These are phyloP conservation scores for Nicotiana attenuata DNA, from an alignment of 257 asterid genomes.

Conservation along the genomic window DNA sequence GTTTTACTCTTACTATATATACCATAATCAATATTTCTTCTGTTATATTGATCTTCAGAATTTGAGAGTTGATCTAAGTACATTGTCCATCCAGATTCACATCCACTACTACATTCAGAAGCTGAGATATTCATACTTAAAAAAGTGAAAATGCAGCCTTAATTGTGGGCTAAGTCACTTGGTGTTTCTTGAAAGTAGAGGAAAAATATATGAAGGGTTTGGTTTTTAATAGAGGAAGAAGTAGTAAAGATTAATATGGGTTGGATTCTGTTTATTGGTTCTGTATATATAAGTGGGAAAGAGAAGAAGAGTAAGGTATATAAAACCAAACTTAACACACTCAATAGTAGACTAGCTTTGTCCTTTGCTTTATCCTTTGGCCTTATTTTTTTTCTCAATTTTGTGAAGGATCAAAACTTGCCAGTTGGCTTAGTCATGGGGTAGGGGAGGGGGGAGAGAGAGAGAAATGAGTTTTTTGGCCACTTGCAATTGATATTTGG, in stretches of 20 bases:
- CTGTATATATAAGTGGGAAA: slow-evolving; percentile 35
- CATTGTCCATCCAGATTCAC: slow-evolving; percentile 94
- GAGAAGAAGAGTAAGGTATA: slow-evolving; percentile 13
- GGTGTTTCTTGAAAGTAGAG: slow-evolving; percentile 2
- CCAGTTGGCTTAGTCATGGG: slow-evolving; percentile 53
- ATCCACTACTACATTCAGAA: slow-evolving; percentile 70
- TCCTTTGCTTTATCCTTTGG: slow-evolving; percentile 48
- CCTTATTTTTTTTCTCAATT: slow-evolving; percentile 32
- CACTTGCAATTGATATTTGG: slow-evolving; percentile 31
- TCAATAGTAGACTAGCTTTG: slow-evolving; percentile 55
- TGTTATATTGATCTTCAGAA: slow-evolving; percentile 30
- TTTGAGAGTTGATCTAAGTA: slow-evolving; percentile 67
- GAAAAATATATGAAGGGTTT: background rate
- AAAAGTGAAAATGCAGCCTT: background rate
- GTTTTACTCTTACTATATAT: slow-evolving; percentile 13
- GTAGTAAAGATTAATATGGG: background rate
- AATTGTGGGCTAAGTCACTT: background rate
- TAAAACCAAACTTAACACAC: slow-evolving; percentile 41
- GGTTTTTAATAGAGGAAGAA: background rate
- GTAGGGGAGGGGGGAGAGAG: slow-evolving; percentile 12
- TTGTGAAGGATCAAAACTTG: slow-evolving; percentile 60
- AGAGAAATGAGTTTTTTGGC: slow-evolving; percentile 1
- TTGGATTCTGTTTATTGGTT: slow-evolving; percentile 13
- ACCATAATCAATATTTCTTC: slow-evolving; percentile 12
- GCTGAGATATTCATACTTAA: slow-evolving; percentile 52